Evolutionary conservation across 768 basidiomycete genomes (phyloP).

Genomic region (Tubosaeta brunneosetosa): DNA sequence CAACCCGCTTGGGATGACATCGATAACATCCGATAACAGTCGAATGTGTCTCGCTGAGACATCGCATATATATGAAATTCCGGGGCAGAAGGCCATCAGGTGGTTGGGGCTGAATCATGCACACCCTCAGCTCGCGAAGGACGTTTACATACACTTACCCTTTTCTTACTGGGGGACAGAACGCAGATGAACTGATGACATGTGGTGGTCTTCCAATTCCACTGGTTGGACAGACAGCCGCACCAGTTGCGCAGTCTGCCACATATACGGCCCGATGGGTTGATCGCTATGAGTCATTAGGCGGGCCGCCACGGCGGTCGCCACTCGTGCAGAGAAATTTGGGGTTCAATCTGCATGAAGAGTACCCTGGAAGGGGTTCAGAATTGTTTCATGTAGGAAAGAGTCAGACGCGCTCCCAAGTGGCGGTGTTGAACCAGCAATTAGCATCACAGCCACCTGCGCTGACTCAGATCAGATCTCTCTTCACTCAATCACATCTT

Average conservation of each 20-base stretch:
- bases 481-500: not conserved
- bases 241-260: not conserved
- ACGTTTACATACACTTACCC: slow-evolving; percentile 2
- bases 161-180: not conserved
- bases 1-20: not conserved
- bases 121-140: not conserved
- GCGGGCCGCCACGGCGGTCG: no score
- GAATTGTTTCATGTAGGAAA: no score
- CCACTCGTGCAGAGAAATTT: no score
- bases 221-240: not conserved
- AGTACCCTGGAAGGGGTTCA: no score
- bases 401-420: no score
- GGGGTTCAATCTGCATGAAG: no score
- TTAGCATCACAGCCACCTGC: slow-evolving; percentile 2
- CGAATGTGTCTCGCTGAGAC: not conserved
- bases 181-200: not conserved
- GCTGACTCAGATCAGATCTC: slow-evolving; percentile 6
- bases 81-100: not conserved
- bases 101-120: not conserved
- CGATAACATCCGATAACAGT: not conserved
- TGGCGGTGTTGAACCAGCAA: no score
- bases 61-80: not conserved
- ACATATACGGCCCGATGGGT: no score
- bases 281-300: no score
- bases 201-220: not conserved